Conservation (phyloP, 163 green algal species). For the Coccomyxa subellipsoidea region DNA sequence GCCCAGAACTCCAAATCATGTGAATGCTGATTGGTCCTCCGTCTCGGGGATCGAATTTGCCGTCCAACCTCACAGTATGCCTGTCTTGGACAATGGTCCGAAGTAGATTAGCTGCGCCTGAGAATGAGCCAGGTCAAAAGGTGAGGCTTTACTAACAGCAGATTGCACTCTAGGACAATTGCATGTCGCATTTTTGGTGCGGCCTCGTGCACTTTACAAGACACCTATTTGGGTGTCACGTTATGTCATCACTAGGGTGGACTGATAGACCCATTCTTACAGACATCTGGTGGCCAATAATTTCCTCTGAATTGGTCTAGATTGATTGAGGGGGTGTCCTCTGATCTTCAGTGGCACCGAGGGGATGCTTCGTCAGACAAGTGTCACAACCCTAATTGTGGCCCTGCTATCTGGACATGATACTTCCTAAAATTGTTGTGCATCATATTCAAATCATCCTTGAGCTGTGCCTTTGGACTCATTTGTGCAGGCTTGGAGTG, state of each 20-base stretch:
- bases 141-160: neutral
- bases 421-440: too few species aligned
- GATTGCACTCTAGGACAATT: too few species aligned
- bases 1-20: neutral
- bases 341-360: neutral
- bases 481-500: slow-evolving; percentile 4
- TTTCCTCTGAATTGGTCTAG: too few species aligned
- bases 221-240: too few species aligned
- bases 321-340: too few species aligned
- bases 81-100: neutral
- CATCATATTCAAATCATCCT: too few species aligned
- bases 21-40: neutral
- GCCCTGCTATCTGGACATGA: too few species aligned
- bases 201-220: too few species aligned
- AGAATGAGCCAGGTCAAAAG: neutral
- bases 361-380: neutral
- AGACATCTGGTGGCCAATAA: too few species aligned
- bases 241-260: neutral
- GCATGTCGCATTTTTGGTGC: too few species aligned
- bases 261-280: neutral
- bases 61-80: neutral
- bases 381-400: neutral
- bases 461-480: too few species aligned
- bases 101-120: neutral
- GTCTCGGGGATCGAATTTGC: neutral